Base-by-base conservation (phyloP, 352 stramenopile genomes). In the Pythium utonaiense region DNA sequence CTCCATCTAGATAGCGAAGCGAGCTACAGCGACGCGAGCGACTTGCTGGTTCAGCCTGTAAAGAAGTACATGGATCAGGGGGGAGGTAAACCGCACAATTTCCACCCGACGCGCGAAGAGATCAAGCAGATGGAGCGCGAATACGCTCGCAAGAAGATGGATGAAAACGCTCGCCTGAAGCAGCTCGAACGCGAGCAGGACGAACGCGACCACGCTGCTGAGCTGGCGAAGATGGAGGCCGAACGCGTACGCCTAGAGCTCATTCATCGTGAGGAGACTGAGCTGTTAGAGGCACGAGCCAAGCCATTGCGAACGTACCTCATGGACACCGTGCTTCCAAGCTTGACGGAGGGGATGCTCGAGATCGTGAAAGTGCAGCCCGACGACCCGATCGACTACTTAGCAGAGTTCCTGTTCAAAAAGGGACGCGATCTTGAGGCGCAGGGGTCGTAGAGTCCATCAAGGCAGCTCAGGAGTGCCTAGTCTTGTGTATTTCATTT, bases 321-420 rank as follows among this genome's bases (percentile, higher is more conserved):
- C 16, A 91, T 94, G 79, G 76, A 94, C 63, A 89, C 80, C 0
- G 84, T 95, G 36, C 74, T 96, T 22, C 86, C 88, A 24, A 81
- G 82, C 12, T 73, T 96, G 21, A 94, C 86, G 0, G 77, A 93
- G 69, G 83, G 82, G 9, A 91, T 96, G 77, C 73, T 95, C 19
- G 83, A 96, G 67, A 77, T 93, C n/a, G 83, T 91, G 60, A 89
- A 91, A 28, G 80, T 92, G 36, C 81, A 94, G 69, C 85, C 86
- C 1, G 74, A 86, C 19, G 85, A 96, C 56, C 86, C 88, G 34
- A 90, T 96, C 56, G 86, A 95, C 69, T 95, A 91, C 52, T 70
- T 96, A 24, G 86, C 88, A 21, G 83, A 95, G 57, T 95, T 90
- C 51, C 76, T 96, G 27, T 94, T 95, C 70, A 73, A 79, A 36